These are phyloP conservation scores for Phytophthora cajani DNA, from an alignment of 352 stramenopile species.

Conservation along the genomic window DNA sequence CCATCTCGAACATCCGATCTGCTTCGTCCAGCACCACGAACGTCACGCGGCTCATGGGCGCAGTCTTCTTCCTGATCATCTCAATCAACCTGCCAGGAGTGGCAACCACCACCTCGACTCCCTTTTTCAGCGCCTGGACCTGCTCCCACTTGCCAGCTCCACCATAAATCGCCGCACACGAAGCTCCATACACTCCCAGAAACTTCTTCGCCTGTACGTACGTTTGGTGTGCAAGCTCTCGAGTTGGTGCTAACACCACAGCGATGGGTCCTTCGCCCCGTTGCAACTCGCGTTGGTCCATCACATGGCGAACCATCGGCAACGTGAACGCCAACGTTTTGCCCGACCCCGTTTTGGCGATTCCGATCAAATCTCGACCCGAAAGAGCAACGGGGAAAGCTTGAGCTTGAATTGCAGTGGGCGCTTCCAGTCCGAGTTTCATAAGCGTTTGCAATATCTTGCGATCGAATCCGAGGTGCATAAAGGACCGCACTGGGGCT, in stretches of 20 bases:
- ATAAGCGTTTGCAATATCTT: constrained; percentile 75
- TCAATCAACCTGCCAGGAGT: constrained; percentile 86
- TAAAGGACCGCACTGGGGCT: constrained; percentile 77
- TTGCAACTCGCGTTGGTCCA: constrained; percentile 84
- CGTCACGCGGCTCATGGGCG: constrained; percentile 73
- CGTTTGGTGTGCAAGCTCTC: constrained; percentile 88
- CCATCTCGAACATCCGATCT: constrained; percentile 92
- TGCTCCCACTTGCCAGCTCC: constrained; percentile 89
- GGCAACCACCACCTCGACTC: constrained; percentile 78
- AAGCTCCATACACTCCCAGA: constrained; percentile 62
- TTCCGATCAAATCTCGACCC: constrained; percentile 83
- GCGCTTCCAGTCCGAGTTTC: constrained; percentile 75
- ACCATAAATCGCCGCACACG: constrained; percentile 81
- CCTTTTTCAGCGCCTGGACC: constrained; percentile 75
- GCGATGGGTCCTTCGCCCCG: constrained; percentile 83
- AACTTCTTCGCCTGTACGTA: constrained; percentile 89
- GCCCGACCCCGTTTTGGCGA: constrained; percentile 96
- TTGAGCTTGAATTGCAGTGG: constrained; percentile 84
- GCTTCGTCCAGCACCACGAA: constrained; percentile 91
- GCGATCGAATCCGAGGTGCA: constrained; percentile 71
- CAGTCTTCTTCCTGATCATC: constrained; percentile 79
- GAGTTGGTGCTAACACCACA: constrained; percentile 79
- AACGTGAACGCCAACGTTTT: constrained; percentile 98
- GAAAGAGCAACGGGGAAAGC: constrained; percentile 83
- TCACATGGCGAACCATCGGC: constrained; percentile 92